Evolutionary conservation across 108 stramenopile species (phyloP).

Genomic region (Skeletonema costatum): DNA sequence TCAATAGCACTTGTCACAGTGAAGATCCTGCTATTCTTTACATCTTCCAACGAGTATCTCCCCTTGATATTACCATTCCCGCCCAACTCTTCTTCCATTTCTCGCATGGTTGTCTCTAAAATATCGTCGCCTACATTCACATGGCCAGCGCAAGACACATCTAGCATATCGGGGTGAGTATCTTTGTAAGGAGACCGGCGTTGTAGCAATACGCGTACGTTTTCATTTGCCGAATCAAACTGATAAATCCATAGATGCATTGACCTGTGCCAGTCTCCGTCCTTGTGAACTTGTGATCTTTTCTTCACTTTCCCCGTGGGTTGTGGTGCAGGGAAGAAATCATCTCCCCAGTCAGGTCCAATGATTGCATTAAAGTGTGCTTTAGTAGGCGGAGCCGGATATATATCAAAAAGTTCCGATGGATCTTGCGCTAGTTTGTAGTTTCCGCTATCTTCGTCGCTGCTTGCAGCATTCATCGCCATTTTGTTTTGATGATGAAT

Average conservation of each 20-base stretch:
- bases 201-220: slow-evolving; percentile 35
- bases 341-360: slow-evolving; percentile 30
- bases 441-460: background rate
- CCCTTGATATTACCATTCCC: slow-evolving; percentile 18
- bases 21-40: slow-evolving; percentile 27
- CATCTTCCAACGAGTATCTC: slow-evolving; percentile 10
- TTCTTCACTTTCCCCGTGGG: slow-evolving; percentile 39
- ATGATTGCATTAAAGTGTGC: slow-evolving; percentile 29
- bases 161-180: slow-evolving; percentile 44
- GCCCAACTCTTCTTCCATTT: slow-evolving; percentile 47
- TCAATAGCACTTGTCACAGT: slow-evolving; percentile 36
- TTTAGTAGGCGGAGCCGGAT: slow-evolving; percentile 30
- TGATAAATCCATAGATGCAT: slow-evolving; percentile 45
- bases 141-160: slow-evolving; percentile 51
- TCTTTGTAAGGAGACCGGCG: slow-evolving; percentile 48
- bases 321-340: slow-evolving; percentile 35
- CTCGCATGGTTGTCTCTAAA: slow-evolving; percentile 27
- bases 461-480: background rate
- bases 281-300: slow-evolving; percentile 26
- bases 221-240: background rate
- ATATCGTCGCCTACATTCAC: slow-evolving; percentile 46
- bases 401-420: slow-evolving; percentile 41
- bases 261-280: slow-evolving; percentile 52
- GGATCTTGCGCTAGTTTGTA: slow-evolving; percentile 40
- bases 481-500: background rate